phyloP scores from a whole-genome alignment of 2,329 filamentous ascomycete species.

The Hymenoscyphus albidus region DNA sequence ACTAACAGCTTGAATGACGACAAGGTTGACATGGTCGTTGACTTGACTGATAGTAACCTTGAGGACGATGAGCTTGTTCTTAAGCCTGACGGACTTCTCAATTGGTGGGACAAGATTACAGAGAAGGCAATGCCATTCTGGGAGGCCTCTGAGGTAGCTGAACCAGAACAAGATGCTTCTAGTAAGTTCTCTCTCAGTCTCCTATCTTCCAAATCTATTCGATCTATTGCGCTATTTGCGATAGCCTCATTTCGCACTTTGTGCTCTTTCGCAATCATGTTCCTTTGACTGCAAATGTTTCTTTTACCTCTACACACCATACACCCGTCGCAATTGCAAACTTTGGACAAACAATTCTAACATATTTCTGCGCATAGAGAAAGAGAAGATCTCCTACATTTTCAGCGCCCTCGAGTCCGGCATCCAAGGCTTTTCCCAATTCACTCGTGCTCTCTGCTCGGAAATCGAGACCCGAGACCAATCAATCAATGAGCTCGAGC shows the following conservation, averaged over 20 bases:
- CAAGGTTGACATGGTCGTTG: background rate
- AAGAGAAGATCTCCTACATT: background rate
- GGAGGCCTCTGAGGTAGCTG: background rate
- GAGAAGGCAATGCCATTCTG: background rate
- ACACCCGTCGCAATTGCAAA: background rate
- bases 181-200: background rate
- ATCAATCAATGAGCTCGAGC: background rate
- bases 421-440: background rate
- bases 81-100: background rate
- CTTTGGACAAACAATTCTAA: background rate
- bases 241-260: background rate
- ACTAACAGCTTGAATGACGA: background rate
- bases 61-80: background rate
- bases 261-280: background rate
- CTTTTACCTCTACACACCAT: background rate
- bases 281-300: background rate
- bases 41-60: no score
- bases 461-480: background rate
- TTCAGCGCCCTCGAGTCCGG: background rate
- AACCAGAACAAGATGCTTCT: background rate
- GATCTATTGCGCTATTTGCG: background rate
- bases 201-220: background rate
- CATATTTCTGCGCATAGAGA: background rate
- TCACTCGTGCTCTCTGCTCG: background rate
- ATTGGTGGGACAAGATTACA: background rate